These are phyloP conservation scores for Curvularia sp. DNA, from an alignment of 2,329 filamentous ascomycete species.

Conservation along the genomic window DNA sequence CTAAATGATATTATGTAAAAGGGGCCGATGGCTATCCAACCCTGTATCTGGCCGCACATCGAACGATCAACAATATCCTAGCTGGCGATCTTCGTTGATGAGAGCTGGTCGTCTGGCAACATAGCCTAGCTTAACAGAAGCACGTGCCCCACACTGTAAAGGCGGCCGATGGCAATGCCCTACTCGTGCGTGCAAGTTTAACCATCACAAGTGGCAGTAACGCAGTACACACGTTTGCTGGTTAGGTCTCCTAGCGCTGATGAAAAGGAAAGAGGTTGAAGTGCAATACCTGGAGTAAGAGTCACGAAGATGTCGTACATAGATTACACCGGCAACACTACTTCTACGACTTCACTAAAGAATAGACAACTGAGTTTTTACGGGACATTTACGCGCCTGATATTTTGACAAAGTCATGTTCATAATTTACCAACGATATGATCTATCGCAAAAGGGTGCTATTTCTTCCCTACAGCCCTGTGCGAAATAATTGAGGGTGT, in stretches of 20 bases:
- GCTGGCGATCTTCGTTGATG: neutral
- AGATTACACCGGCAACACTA: neutral
- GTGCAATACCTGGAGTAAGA: neutral
- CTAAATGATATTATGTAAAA: neutral
- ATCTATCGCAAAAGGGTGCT: neutral
- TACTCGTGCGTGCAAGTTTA: neutral
- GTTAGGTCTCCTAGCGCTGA: neutral
- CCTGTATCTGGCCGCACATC: neutral
- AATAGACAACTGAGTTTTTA: neutral
- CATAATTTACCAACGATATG: neutral
- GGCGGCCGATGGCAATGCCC: neutral
- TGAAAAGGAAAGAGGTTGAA: neutral
- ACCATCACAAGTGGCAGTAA: neutral
- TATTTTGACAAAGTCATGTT: neutral
- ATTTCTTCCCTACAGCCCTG: neutral
- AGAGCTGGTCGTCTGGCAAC: neutral
- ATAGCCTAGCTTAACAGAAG: neutral
- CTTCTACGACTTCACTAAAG: neutral
- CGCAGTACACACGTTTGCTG: neutral
- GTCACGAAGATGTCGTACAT: neutral
- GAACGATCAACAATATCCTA: neutral
- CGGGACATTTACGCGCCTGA: neutral
- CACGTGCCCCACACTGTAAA: neutral
- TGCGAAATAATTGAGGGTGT: neutral
- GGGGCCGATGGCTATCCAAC: neutral